phyloP scores from a whole-genome alignment of 2,329 filamentous ascomycete species.

The Botrytis pseudocinerea region DNA sequence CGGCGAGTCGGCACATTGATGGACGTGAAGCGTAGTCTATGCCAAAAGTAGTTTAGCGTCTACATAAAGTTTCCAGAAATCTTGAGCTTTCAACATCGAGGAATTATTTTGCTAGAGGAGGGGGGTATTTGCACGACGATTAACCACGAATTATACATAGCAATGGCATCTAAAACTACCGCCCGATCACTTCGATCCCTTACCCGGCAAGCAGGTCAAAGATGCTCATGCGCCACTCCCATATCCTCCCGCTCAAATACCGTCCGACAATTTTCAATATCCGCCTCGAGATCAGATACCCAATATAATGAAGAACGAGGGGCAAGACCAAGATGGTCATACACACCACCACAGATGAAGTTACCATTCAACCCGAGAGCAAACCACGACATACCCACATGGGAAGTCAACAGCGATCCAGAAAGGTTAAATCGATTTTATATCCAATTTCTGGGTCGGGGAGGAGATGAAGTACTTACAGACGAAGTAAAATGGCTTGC shows the following conservation, averaged over 20 bases:
- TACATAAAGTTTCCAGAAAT: conserved; percentile 24
- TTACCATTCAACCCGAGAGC: conserved; percentile 59
- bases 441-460: conserved; percentile 69
- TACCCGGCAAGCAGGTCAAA: conserved; percentile 37
- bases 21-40: conserved; percentile 22
- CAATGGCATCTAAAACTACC: conserved; percentile 52
- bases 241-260: conserved; percentile 25
- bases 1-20: conserved; percentile 19
- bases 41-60: conserved; percentile 23
- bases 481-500: conserved; percentile 97
- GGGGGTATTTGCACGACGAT: conserved; percentile 5
- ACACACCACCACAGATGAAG: conserved; percentile 69
- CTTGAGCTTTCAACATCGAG: conserved; percentile 22
- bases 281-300: conserved; percentile 35
- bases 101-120: conserved; percentile 22
- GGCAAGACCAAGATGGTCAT: conserved; percentile 64
- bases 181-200: conserved; percentile 44
- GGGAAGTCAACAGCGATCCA: conserved; percentile 74
- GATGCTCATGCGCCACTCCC: conserved; percentile 34
- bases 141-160: conserved; percentile 19
- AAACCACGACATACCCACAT: conserved; percentile 53
- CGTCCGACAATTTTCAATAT: conserved; percentile 35
- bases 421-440: conserved; percentile 76
- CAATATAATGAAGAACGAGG: conserved; percentile 40
- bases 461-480: conserved; percentile 71